Evolutionary conservation across 345 rosid genomes (phyloP), one percentile per base, ranked within the genome.

Genomic region (Brassica cretica): DNA sequence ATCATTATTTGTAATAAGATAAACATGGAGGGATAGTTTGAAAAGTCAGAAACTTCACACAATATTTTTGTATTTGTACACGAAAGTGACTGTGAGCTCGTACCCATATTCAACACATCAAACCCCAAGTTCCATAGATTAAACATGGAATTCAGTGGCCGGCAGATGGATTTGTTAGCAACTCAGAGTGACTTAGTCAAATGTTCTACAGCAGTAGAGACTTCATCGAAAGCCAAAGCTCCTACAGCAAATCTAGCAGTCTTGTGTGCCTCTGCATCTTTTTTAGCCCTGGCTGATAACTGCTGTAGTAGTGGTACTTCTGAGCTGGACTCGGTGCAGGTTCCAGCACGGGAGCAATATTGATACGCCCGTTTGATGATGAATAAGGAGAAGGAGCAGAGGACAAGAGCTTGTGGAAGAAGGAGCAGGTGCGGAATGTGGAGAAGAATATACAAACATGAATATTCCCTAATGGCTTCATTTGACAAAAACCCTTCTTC

Each of bases 201-300:
- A 86, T 74, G 78, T 64, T 92, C 97, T 16, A 94, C 95, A 7
- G 95, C 97, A 5, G 93, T 30, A 30, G 4, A 84, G 66, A 94
- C 89, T 33, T 94, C 98, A 80, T 30, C 4, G 29, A 95, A 91
- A 59, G 98, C 98, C 82, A 95, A 79, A 55, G 99, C 97, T 66
- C 96, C 96, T 71, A 95, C 97, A 0, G 98, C 99, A 73, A 95
- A 93, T 84, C 96, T 87, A 2, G 99, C 99, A 78, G 99, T 96
- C 82, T 95, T 95, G 78, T 87, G 98, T 62, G 98, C 99, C 81
- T 91, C 98, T 0, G 88, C 86, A 95, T 84, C 84, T 91, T 92
- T 80, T 89, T 97, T 5, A 97, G 90, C 15, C 90, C 79, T 14
- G 98, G 96, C 81, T 82, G 88, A 85, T 91, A 91, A 77, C 86